Percentiles rank a stretch among this genome's conserved stretches.
These are phyloP conservation scores for Neoscytalidium dimidiatum DNA, from an alignment of 2,329 filamentous ascomycete genomes.

Conservation along the genomic window DNA sequence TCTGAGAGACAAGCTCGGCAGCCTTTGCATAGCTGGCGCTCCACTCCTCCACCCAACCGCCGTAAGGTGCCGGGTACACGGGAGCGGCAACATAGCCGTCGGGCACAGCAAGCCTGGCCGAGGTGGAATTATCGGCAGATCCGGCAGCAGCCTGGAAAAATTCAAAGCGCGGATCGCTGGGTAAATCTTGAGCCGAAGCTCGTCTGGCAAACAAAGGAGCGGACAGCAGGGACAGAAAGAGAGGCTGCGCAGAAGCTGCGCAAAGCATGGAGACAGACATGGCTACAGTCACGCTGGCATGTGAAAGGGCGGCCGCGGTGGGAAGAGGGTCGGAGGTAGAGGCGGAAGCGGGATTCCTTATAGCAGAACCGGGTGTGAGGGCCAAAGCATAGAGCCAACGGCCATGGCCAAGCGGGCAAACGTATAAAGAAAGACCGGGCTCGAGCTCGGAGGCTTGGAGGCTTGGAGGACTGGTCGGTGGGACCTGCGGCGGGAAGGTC, in stretches of 20 bases:
- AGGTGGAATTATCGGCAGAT: not conserved
- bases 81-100: conserved; percentile 46
- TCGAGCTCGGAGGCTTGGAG: conserved; percentile 1
- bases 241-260: conserved; percentile 12
- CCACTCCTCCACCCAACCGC: conserved; percentile 72
- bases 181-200: not conserved
- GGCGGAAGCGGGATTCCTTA: not conserved
- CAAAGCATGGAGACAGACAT: conserved; percentile 10
- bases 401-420: not conserved
- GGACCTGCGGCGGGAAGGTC: not conserved
- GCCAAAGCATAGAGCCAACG: not conserved
- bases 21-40: conserved; percentile 70
- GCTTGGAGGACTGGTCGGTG: not conserved
- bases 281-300: not conserved
- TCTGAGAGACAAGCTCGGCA: conserved; percentile 65
- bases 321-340: not conserved
- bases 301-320: not conserved
- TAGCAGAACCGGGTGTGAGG: not conserved
- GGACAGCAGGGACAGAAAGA: conserved; percentile 8
- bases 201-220: not conserved
- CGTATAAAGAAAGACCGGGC: conserved; percentile 13
- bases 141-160: not conserved
- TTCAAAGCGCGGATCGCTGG: not conserved
- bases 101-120: conserved; percentile 27
- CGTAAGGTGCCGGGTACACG: conserved; percentile 74